Conservation (phyloP, 345 rosid genomes). For the Ceriops tagal region DNA sequence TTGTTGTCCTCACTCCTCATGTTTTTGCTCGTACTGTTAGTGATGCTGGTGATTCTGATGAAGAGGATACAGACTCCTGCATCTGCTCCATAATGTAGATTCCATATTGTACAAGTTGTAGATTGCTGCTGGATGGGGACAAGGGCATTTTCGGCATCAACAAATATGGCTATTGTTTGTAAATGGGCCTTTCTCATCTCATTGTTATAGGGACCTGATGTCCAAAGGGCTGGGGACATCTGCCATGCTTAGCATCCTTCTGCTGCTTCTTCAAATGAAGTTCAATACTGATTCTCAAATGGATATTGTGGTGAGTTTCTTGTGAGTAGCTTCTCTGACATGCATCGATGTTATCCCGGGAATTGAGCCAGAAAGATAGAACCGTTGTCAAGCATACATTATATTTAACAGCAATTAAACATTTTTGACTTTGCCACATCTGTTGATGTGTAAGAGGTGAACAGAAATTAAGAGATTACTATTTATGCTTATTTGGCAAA, state of each 20-base stretch:
- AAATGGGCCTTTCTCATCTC: slow-evolving; percentile 22
- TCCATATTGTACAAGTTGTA: slow-evolving; percentile 12
- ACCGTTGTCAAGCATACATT: slow-evolving; percentile 13
- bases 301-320: slow-evolving; percentile 8
- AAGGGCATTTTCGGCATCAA: slow-evolving; percentile 9
- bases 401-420: background rate
- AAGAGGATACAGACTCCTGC: slow-evolving; percentile 77
- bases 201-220: slow-evolving; percentile 17
- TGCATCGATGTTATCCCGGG: slow-evolving; percentile 7
- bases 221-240: slow-evolving; percentile 18
- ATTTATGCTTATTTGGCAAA: slow-evolving; percentile 5
- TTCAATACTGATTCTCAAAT: background rate
- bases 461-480: background rate
- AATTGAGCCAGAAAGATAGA: slow-evolving; percentile 12
- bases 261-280: slow-evolving; percentile 6
- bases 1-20: background rate
- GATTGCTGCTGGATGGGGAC: slow-evolving; percentile 15
- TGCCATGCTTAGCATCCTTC: slow-evolving; percentile 20
- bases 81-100: slow-evolving; percentile 82
- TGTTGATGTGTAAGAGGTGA: slow-evolving; percentile 1
- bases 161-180: slow-evolving; percentile 13
- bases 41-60: slow-evolving; percentile 78
- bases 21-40: slow-evolving; percentile 48
- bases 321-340: slow-evolving; percentile 8
- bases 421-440: background rate